Evolutionary conservation across 805 yeast genomes (phyloP).

Genomic region (Saccharomyces paradoxus): DNA sequence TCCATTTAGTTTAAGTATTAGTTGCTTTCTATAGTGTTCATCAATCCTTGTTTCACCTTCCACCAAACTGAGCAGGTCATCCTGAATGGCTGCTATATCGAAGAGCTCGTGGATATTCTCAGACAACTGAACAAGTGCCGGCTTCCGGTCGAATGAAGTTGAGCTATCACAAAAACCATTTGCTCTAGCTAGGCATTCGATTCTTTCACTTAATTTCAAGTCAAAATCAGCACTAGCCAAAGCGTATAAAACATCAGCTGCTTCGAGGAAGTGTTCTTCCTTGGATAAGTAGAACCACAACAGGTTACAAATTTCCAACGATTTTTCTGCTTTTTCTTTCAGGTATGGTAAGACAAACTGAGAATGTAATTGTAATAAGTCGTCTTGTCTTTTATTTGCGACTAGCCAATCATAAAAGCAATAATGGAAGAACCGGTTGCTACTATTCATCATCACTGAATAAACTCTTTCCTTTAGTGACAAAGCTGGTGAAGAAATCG

Average conservation of each 20-base stretch:
- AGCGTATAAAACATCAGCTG: conserved; percentile 66
- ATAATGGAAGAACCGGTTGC: conserved; percentile 76
- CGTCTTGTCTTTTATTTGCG: conserved; percentile 61
- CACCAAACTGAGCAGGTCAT: conserved; percentile 36
- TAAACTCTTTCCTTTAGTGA: conserved; percentile 63
- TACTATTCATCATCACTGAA: conserved; percentile 57
- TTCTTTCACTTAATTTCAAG: conserved; percentile 57
- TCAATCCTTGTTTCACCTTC: conserved; percentile 37
- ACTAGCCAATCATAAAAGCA: conserved; percentile 88
- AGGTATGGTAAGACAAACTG: conserved; percentile 69
- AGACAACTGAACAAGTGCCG: conserved; percentile 60
- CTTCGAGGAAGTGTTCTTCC: conserved; percentile 62
- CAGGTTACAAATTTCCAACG: conserved; percentile 65
- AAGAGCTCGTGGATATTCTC: conserved; percentile 64
- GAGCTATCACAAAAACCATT: conserved; percentile 81
- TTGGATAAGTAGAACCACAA: conserved; percentile 82
- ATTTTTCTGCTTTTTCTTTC: conserved; percentile 51
- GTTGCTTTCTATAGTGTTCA: conserved; percentile 38
- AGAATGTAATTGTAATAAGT: conserved; percentile 68
- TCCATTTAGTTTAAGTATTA: conserved; percentile 46
- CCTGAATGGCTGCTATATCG: conserved; percentile 75
- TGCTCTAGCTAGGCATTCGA: conserved; percentile 81
- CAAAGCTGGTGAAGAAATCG: conserved; percentile 35
- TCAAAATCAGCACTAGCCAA: conserved; percentile 65
- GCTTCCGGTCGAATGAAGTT: conserved; percentile 64